Evolutionary conservation across 1,139 yeast genomes (phyloP), one percentile per base, ranked within the genome.

Genomic region (Saccharomyces uvarum): DNA sequence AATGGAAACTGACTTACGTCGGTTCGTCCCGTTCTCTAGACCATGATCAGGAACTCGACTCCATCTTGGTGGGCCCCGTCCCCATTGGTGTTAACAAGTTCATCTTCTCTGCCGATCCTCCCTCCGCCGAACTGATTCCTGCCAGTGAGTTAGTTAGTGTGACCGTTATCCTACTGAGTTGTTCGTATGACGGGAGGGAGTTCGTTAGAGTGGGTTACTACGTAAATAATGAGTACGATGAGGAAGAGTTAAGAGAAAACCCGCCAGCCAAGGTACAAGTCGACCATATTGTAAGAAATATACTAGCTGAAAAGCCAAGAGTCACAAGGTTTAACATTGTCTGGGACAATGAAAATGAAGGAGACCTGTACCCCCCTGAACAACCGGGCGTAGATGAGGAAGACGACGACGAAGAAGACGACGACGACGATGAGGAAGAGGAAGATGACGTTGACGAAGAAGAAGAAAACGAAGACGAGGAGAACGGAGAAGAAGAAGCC

Each of bases 81-180:
- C 99, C 99, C 0, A 96, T 93, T 3, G 99, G 99, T 0, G 84
- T 93, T 53, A 93, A 93, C 69, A 91, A 93, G 71, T 95, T 93
- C 64, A 78, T 91, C 16, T 88, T 93, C 69, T 83, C 88, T 33
- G 98, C 99, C 0, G 98, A 93, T 65, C 96, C 99, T 0, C 99
- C 99, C 1, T 84, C 93, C 2, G 96, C 97, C 0, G 98, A 93
- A 62, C 74, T 91, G 60, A 93, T 93, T 61, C 99, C 99, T 0
- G 96, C 97, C 5, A 85, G 90, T 60, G 99, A 93, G 68, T 79
- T 95, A 61, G 97, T 93, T 21, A 84, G 95, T 63, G 98, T 93
- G 50, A 93, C 99, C 0, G 99, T 93, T 32, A 90, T 93, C 55
- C 75, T 93, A 56, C 77, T 93, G 60, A 88, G 97, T 58, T 93